phyloP scores from a whole-genome alignment of 345 rosid genomes.

The Moricandia moricandioides region DNA sequence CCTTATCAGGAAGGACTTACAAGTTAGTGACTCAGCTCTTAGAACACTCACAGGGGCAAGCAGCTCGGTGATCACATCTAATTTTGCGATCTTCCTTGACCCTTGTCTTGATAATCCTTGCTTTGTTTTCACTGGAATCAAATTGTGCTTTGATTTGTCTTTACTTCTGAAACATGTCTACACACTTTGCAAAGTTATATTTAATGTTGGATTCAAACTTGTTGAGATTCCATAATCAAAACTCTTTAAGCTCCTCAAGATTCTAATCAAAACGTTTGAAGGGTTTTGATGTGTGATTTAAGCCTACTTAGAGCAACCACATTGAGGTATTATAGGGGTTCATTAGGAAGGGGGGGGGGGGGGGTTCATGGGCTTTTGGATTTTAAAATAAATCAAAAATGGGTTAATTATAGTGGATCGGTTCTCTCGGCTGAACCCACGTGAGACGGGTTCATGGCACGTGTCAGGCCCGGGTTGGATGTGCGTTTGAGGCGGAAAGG shows the following conservation, averaged over 20 bases:
- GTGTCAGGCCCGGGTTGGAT: no score
- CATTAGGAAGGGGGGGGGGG: no score
- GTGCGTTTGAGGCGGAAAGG: no score
- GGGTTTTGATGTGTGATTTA: background rate
- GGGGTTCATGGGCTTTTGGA: no score
- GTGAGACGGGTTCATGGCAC: no score
- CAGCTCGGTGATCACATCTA: slow-evolving; percentile 52
- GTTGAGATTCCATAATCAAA: background rate
- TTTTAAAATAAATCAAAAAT: no score
- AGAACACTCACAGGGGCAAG: slow-evolving; percentile 70
- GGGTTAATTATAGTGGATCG: no score
- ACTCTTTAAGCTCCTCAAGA: background rate
- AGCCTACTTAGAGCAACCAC: no score
- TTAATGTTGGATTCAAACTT: slow-evolving; percentile 18
- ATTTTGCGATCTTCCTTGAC: slow-evolving; percentile 14
- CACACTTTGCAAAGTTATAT: background rate
- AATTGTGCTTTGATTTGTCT: background rate
- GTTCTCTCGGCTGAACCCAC: no score
- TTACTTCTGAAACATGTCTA: background rate
- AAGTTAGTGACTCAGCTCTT: slow-evolving; percentile 79
- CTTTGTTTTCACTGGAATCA: background rate
- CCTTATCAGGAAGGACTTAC: slow-evolving; percentile 81
- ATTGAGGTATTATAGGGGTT: no score
- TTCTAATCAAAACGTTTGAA: background rate
- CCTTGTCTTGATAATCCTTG: background rate